Conservation (phyloP, 257 asterid species). For the Solanum lignicaule region DNA sequence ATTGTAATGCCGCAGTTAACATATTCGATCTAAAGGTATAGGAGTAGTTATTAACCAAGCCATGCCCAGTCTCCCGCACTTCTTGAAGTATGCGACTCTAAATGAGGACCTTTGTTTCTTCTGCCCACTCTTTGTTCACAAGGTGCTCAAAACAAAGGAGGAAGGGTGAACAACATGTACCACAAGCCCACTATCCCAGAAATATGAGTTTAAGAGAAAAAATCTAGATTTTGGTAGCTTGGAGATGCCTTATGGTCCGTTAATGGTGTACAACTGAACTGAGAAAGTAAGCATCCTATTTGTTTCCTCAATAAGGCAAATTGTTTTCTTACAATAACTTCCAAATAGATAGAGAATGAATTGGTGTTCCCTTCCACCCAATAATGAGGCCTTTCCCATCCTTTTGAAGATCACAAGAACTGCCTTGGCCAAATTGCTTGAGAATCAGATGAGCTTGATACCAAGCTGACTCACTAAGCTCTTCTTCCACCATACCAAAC, state of each 20-base stretch:
- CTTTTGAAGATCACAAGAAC: slow-evolving; percentile 24
- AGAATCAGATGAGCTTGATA: slow-evolving; percentile 38
- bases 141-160: slow-evolving; percentile 3
- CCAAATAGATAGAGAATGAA: slow-evolving; percentile 37
- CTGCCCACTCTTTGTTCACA: neutral
- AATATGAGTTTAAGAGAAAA: no score
- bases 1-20: neutral
- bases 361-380: slow-evolving; percentile 49
- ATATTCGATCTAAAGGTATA: neutral
- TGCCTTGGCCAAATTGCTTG: slow-evolving; percentile 24
- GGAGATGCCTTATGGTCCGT: neutral
- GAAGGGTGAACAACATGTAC: neutral
- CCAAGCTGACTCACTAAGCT: slow-evolving; percentile 34
- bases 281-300: neutral
- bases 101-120: slow-evolving; percentile 17
- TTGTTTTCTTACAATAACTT: slow-evolving; percentile 6
- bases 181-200: neutral
- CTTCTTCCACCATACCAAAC: slow-evolving; percentile 39
- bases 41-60: neutral
- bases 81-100: slow-evolving; percentile 5
- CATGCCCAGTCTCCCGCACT: slow-evolving; percentile 8
- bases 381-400: slow-evolving; percentile 31
- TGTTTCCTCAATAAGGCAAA: neutral
- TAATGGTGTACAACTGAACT: neutral
- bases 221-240: neutral